phyloP scores from a whole-genome alignment of 352 stramenopile species.

The Thraustotheca clavata region DNA sequence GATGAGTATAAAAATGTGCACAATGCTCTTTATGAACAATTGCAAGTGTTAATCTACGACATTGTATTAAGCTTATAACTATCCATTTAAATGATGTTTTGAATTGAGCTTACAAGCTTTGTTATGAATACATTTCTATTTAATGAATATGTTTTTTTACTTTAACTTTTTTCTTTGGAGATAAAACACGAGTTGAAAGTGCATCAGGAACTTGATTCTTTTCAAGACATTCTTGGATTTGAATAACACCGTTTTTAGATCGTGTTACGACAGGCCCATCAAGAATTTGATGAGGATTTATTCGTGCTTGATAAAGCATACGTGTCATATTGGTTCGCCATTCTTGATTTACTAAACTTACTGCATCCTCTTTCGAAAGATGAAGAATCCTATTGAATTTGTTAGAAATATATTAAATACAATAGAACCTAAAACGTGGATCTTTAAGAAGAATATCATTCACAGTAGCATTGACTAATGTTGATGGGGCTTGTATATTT shows the following conservation, averaged over 20 bases:
- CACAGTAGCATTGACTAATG: conserved; percentile 38
- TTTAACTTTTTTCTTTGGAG: too few relatives aligned
- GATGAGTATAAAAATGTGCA: conserved; percentile 5
- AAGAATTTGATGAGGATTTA: conserved; percentile 51
- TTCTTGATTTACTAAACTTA: conserved; percentile 41
- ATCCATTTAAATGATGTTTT: too few relatives aligned
- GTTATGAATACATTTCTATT: too few relatives aligned
- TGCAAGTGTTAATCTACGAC: too few relatives aligned
- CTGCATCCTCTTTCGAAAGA: conserved; percentile 38
- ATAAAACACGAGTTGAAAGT: too few relatives aligned
- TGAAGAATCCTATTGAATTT: conserved; percentile 14
- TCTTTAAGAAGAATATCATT: conserved; percentile 32
- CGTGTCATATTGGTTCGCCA: conserved; percentile 57
- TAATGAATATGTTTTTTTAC: too few relatives aligned
- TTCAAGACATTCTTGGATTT: conserved; percentile 33
- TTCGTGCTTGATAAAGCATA: conserved; percentile 35
- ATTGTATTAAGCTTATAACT: too few relatives aligned
- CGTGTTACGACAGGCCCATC: conserved; percentile 45
- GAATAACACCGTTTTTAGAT: conserved; percentile 45
- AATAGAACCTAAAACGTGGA: conserved; percentile 13
- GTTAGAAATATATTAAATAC: not conserved
- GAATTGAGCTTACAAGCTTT: too few relatives aligned
- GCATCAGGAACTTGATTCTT: conserved; percentile 22
- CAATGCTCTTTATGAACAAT: too few relatives aligned
- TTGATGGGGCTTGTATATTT: conserved; percentile 33